phyloP scores from a whole-genome alignment of 1,284 basidiomycete species.

The Papiliotrema flavescens region DNA sequence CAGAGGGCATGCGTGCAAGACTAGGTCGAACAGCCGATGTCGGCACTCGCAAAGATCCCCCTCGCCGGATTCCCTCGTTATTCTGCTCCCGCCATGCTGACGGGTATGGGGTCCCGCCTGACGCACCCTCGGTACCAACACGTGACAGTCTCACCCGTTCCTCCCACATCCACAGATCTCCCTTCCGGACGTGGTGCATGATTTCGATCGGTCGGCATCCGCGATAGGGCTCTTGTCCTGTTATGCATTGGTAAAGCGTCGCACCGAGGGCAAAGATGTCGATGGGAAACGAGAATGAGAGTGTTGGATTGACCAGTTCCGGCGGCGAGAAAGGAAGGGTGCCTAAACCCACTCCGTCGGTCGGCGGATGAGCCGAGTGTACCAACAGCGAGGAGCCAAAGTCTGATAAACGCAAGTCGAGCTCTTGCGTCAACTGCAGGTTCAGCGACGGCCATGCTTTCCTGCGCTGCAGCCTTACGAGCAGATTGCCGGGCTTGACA shows the following conservation, averaged over 20 bases:
- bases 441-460: conserved; percentile 3
- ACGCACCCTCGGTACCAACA: conserved; percentile 23
- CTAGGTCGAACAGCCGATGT: conserved; percentile 6
- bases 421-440: conserved; percentile 37
- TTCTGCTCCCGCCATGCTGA: conserved; percentile 27
- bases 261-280: conserved; percentile 55
- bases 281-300: conserved; percentile 50
- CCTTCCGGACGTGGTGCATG: conserved; percentile 50
- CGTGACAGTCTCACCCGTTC: conserved; percentile 41
- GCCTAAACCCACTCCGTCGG: conserved; percentile 51
- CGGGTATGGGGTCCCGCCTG: conserved; percentile 31
- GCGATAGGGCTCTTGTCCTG: conserved; percentile 52
- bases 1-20: conserved; percentile 25
- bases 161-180: conserved; percentile 52
- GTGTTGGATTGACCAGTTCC: conserved; percentile 49
- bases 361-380: conserved; percentile 44
- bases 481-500: conserved; percentile 49
- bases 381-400: conserved; percentile 52
- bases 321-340: conserved; percentile 54
- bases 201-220: conserved; percentile 48
- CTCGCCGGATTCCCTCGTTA: conserved; percentile 20
- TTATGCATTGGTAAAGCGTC: conserved; percentile 51
- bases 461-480: conserved; percentile 24
- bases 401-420: conserved; percentile 50
- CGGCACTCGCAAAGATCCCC: conserved; percentile 32